Base-by-base conservation (phyloP, 768 basidiomycete species). In the Hirschioporus abietinus region DNA sequence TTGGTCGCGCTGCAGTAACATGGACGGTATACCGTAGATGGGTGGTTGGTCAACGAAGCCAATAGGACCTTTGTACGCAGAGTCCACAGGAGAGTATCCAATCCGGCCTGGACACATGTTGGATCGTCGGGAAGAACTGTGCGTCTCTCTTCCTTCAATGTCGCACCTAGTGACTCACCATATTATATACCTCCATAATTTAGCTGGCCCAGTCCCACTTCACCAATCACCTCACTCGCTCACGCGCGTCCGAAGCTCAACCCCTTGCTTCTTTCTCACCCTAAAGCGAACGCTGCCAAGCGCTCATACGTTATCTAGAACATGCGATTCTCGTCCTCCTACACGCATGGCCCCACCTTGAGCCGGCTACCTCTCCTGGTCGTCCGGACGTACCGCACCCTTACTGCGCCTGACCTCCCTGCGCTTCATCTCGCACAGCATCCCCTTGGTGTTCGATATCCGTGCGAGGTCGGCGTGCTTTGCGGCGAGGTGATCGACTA, bases 121-220 rank as follows among this genome's bases (percentile, higher is more conserved):
- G 34, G 60, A 61, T 61, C 8, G 60, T 26, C 10, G 26, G 60
- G 26, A 27, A 23, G 60, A 61, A 26, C 60, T 61, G 26, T 27
- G 12, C 34, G 60, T 24, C 10, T n/a, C 12, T 52, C 20, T 25
- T 35, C 27, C 25, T 34, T 58, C 30, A 30, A 25, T 52, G 23
- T 35, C 35, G 3, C 8, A 30, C 35, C n/a, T 42, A 9, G 15
- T 3, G 1, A 7, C 59, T 63, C 36, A 63, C 70, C 64, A n/a
- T 24, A 65, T 68, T 67, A 42, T 66, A 69, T 52, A 63, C 42
- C 26, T 52, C 15, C 26, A 10, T 12, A 36, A 27, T 36, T 65
- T 74, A 88, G 87, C 92, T 72, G 87, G 89, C 0, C 90, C 91
- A 1, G 90, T 92, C 10, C 79, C 2, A 83, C 84, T 12, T 85